Evolutionary conservation across 352 stramenopile species (phyloP).

Genomic region (Phytophthora constricta): DNA sequence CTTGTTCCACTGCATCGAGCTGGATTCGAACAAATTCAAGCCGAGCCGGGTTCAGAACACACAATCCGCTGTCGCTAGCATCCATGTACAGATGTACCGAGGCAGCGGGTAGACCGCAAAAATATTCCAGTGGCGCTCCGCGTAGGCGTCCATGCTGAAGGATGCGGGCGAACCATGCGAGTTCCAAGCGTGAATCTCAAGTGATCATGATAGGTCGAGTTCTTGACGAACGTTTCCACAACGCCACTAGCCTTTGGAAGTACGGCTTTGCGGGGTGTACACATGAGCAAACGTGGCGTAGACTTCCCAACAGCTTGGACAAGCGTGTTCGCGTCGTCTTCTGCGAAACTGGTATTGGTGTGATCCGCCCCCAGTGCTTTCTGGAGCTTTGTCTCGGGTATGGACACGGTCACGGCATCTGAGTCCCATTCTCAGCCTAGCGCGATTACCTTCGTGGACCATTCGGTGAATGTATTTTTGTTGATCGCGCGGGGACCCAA

Average conservation of each 20-base stretch:
- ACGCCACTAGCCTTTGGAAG: not conserved
- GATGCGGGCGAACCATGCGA: not conserved
- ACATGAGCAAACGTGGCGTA: not conserved
- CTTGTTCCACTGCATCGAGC: conserved; percentile 12
- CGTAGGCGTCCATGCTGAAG: not conserved
- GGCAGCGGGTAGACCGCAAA: not conserved
- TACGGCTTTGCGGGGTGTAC: not conserved
- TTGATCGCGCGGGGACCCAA: no score
- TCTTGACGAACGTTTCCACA: not conserved
- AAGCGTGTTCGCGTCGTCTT: not conserved
- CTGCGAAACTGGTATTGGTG: not conserved
- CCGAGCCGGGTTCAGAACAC: not conserved
- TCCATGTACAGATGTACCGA: conserved; percentile 24
- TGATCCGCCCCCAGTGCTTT: not conserved
- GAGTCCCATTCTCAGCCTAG: not conserved
- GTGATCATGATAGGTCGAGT: not conserved
- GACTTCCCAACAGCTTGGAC: not conserved
- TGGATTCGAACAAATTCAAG: conserved; percentile 3
- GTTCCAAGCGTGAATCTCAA: not conserved
- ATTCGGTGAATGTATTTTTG: conserved; percentile 4
- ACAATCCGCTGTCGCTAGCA: not conserved
- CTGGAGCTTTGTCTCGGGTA: conserved; percentile 14
- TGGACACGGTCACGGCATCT: not conserved
- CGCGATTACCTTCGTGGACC: not conserved
- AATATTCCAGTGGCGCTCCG: not conserved